Conservation (phyloP, 441 rosid genomes). For the Capsella rubella region DNA sequence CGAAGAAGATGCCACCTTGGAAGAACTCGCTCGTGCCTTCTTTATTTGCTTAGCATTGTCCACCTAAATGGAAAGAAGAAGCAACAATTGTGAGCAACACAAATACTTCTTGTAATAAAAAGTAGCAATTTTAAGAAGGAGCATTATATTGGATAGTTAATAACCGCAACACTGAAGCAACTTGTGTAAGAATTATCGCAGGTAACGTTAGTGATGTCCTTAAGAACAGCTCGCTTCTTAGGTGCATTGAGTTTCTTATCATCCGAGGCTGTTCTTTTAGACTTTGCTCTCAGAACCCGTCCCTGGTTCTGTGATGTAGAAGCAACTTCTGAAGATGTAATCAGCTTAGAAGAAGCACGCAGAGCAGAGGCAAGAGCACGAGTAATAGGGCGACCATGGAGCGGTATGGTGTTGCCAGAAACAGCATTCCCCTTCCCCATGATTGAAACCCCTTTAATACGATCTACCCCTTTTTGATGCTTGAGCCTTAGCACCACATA, state of each 20-base stretch:
- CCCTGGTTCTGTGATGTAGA: slow-evolving; percentile 47
- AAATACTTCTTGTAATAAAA: slow-evolving; percentile 1
- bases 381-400: slow-evolving; percentile 66
- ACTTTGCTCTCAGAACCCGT: slow-evolving; percentile 49
- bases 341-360: slow-evolving; percentile 48
- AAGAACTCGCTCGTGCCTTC: slow-evolving; percentile 24
- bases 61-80: slow-evolving; percentile 19
- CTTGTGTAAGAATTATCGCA: slow-evolving; percentile 53
- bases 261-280: slow-evolving; percentile 63
- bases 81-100: slow-evolving; percentile 20
- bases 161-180: slow-evolving; percentile 65
- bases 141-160: slow-evolving; percentile 20
- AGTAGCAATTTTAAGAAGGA: slow-evolving; percentile 15
- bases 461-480: slow-evolving; percentile 44
- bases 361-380: slow-evolving; percentile 76
- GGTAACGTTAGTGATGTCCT: slow-evolving; percentile 73
- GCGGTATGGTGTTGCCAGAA: slow-evolving; percentile 45
- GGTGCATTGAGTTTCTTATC: slow-evolving; percentile 51
- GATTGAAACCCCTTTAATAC: slow-evolving; percentile 47
- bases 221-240: slow-evolving; percentile 65
- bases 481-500: slow-evolving; percentile 37
- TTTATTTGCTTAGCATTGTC: slow-evolving; percentile 36
- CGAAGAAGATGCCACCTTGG: slow-evolving; percentile 28
- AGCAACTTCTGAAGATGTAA: slow-evolving; percentile 46
- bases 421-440: slow-evolving; percentile 66